Evolutionary conservation across 352 stramenopile genomes (phyloP), one percentile per base, ranked within the genome.

Genomic region (Salisapilia sapeloensis): DNA sequence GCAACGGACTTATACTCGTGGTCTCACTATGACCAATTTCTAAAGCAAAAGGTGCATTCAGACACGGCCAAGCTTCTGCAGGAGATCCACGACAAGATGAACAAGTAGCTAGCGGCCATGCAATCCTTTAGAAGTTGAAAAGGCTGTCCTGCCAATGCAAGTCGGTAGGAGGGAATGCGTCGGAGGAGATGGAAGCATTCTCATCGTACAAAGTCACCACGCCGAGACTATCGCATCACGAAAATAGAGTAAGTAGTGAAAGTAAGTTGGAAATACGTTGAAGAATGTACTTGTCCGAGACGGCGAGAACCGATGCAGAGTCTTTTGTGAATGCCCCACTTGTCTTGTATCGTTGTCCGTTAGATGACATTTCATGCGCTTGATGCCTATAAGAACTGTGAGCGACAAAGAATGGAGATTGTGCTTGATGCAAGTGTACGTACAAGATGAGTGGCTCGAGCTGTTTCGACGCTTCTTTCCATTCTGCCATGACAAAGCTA

Each of bases 1-100:
- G 13, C 65, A 38, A 76, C 64, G 1, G 69, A 85, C 24, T 57
- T 57, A 4, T 85, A 85, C 40, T 85, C 69, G n/a, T 85, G 65
- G 69, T 79, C 67, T 34, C 69, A 85, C 40, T 64, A 65, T 20
- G 69, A 85, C 25, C 80, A 51, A 39, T 80, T 80, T 49, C 53
- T 57, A 31, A 69, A 38, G 11, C 29, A 53, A 11, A 40, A 56
- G 22, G 47, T 66, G 13, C 44, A 53, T 15, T 80, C 36, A 33
- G 58, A 55, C 24, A 40, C 80, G 15, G 53, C 53, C 2, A 48
- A 56, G 8, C 42, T 84, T 13, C 44, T 81, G 2, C 69, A 84
- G 50, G 69, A 84, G 13, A 70, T 81, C n/a, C 24, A n/a, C n/a
- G 24, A n/a, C 24, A 22, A 44, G 15, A 29, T 44, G 15, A 20